phyloP scores from a whole-genome alignment of 768 basidiomycete species.

The Psilocybe cyanescens region DNA sequence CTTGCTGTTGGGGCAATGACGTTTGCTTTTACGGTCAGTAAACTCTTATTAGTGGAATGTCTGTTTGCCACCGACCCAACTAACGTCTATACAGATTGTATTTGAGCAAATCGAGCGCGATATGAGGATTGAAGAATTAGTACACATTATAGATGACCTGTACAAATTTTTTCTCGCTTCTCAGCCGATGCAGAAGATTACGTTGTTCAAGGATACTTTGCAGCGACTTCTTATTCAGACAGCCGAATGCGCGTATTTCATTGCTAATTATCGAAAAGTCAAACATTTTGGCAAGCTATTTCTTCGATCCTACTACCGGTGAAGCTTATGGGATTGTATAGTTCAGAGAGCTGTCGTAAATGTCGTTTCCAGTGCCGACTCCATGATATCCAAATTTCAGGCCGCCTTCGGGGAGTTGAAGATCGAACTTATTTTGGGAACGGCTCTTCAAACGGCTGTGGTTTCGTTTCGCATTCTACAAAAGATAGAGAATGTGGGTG shows the following conservation, averaged over 20 bases:
- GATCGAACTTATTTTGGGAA: conserved; percentile 9
- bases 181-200: neutral
- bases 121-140: neutral
- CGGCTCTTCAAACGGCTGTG: conserved; percentile 10
- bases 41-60: neutral
- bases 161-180: conserved; percentile 6
- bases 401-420: conserved; percentile 11
- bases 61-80: neutral
- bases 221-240: conserved; percentile 4
- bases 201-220: neutral
- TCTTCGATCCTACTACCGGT: neutral
- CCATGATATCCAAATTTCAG: conserved; percentile 10
- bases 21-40: conserved; percentile 3
- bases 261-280: conserved; percentile 5
- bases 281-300: conserved; percentile 2
- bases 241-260: conserved; percentile 9
- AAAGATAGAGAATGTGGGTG: conserved; percentile 9
- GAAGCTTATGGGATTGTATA: neutral
- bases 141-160: conserved; percentile 4
- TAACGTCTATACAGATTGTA: neutral
- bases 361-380: conserved; percentile 6
- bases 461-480: conserved; percentile 12
- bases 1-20: conserved; percentile 3
- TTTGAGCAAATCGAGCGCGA: conserved; percentile 3
- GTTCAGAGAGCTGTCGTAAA: conserved; percentile 11